phyloP scores from a whole-genome alignment of 805 yeast genomes.

The Priceomyces fermenticarens region DNA sequence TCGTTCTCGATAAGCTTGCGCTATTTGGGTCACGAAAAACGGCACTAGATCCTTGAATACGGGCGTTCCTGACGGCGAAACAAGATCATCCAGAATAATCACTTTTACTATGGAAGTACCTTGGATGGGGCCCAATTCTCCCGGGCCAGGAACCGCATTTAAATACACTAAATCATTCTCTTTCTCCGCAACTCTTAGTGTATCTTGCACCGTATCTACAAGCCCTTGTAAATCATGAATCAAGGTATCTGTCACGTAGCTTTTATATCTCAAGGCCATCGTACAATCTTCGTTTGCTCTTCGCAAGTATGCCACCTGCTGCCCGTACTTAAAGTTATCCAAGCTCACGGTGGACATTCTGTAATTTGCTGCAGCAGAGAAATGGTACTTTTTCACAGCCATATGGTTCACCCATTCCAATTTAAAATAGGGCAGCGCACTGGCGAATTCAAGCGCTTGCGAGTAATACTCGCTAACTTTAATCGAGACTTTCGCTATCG shows the following conservation, averaged over 20 bases:
- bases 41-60: constrained; percentile 70
- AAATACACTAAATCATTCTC: constrained; percentile 82
- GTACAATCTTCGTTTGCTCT: constrained; percentile 38
- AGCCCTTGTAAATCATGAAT: constrained; percentile 55
- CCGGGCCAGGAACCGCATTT: constrained; percentile 53
- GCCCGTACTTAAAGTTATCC: constrained; percentile 58
- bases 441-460: constrained; percentile 35
- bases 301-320: constrained; percentile 59
- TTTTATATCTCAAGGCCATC: constrained; percentile 37
- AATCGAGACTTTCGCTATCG: constrained; percentile 61
- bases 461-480: constrained; percentile 61
- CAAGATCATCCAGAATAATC: constrained; percentile 16
- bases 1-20: constrained; percentile 67
- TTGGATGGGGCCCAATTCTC: constrained; percentile 38
- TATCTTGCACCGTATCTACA: constrained; percentile 38
- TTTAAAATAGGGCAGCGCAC: constrained; percentile 45
- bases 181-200: constrained; percentile 55
- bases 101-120: constrained; percentile 59
- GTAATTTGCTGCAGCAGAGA: constrained; percentile 67
- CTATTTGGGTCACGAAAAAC: constrained; percentile 57
- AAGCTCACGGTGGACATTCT: constrained; percentile 54
- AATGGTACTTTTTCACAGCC: constrained; percentile 59
- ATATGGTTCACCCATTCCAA: constrained; percentile 67
- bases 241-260: constrained; percentile 42
- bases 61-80: constrained; percentile 17